Percentiles rank a stretch among this genome's conserved stretches.
Evolutionary conservation across 768 basidiomycete genomes (phyloP).

Genomic region (Coprinellus micaceus): DNA sequence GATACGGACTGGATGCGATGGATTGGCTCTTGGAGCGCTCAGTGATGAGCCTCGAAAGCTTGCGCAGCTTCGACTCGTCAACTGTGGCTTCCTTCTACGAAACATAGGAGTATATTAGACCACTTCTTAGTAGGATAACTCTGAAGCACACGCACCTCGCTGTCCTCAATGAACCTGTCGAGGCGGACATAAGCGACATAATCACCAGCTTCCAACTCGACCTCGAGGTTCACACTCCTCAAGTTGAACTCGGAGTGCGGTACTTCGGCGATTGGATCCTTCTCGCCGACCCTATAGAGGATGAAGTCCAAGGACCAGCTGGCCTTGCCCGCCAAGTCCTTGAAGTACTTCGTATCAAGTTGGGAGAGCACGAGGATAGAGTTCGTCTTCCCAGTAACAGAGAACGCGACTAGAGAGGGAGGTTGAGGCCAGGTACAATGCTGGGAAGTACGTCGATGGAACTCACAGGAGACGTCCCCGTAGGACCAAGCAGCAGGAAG

Average conservation of each 20-base stretch:
- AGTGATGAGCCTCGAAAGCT: slow-evolving; percentile 38
- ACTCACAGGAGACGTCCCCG: slow-evolving; percentile 53
- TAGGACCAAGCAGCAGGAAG: slow-evolving; percentile 48
- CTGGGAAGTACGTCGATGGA: neutral
- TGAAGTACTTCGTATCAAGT: slow-evolving; percentile 47
- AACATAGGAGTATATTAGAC: neutral
- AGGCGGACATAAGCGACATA: slow-evolving; percentile 43
- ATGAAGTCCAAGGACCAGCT: slow-evolving; percentile 49
- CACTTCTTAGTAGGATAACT: neutral
- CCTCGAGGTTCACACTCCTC: slow-evolving; percentile 41
- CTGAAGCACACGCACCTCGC: slow-evolving; percentile 17
- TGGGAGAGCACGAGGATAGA: slow-evolving; percentile 53
- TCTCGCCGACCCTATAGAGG: slow-evolving; percentile 45
- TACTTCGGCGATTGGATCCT: slow-evolving; percentile 34
- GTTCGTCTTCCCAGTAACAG: slow-evolving; percentile 34
- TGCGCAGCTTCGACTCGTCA: slow-evolving; percentile 35
- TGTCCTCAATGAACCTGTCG: slow-evolving; percentile 24
- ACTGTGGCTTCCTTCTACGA: slow-evolving; percentile 18
- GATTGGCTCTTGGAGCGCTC: slow-evolving; percentile 45
- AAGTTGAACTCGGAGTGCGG: slow-evolving; percentile 32
- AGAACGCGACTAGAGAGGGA: slow-evolving; percentile 39
- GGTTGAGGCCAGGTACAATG: neutral
- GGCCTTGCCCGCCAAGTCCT: slow-evolving; percentile 40
- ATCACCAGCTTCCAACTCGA: slow-evolving; percentile 37
- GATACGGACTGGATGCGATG: slow-evolving; percentile 41